phyloP scores from a whole-genome alignment of 495 filamentous ascomycete genomes.

The Pseudotulostoma volvatum region DNA sequence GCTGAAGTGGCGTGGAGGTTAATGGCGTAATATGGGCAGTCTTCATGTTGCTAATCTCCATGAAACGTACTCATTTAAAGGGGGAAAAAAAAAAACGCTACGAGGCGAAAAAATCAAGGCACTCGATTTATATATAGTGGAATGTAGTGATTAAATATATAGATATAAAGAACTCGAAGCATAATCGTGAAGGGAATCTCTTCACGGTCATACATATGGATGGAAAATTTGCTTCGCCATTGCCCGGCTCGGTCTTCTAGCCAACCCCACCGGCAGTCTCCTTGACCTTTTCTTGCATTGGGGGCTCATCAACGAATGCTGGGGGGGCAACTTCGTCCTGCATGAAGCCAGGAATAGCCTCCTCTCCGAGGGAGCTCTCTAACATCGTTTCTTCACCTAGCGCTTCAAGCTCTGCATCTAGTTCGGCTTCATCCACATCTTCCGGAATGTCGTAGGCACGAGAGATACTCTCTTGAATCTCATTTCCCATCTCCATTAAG shows the following conservation, averaged over 20 bases:
- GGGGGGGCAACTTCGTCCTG: conserved; percentile 65
- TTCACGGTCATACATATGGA: too few relatives aligned
- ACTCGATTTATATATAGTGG: background rate
- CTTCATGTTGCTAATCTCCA: too few relatives aligned
- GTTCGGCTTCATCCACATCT: conserved; percentile 92
- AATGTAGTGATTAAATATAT: background rate
- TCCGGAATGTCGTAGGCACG: conserved; percentile 91
- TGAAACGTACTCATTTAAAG: background rate
- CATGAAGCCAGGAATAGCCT: conserved; percentile 69
- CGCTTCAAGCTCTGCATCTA: conserved; percentile 93
- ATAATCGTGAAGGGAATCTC: too few relatives aligned
- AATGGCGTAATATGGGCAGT: background rate
- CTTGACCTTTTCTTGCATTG: conserved; percentile 57
- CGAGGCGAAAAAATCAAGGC: background rate
- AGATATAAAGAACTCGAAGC: too few relatives aligned
- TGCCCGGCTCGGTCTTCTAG: conserved; percentile 13
- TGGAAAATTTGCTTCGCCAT: too few relatives aligned
- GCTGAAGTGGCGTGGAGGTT: conserved; percentile 4
- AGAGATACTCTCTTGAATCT: conserved; percentile 93
- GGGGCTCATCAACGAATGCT: conserved; percentile 75
- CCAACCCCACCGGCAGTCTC: conserved; percentile 37
- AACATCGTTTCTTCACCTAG: conserved; percentile 81
- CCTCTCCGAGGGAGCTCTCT: conserved; percentile 39
- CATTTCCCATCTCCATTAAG: conserved; percentile 92
- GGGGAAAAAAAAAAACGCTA: background rate